Conservation (phyloP, 805 yeast species). For the Candida parachauliodes region DNA sequence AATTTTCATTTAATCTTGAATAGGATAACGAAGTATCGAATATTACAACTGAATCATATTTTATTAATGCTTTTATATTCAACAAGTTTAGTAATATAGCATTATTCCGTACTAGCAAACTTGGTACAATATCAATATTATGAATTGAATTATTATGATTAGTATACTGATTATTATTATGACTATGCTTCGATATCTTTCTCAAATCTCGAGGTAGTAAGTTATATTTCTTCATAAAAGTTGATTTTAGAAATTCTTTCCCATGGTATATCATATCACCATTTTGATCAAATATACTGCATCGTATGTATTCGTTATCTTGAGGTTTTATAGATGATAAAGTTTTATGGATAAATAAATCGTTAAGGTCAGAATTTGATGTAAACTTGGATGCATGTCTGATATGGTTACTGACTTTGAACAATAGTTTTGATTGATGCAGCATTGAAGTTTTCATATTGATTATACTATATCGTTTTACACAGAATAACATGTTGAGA, state of each 20-base stretch:
- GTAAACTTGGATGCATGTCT: neutral
- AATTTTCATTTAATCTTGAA: slow-evolving; percentile 44
- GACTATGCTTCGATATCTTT: slow-evolving; percentile 36
- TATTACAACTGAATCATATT: slow-evolving; percentile 49
- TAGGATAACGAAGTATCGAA: slow-evolving; percentile 31
- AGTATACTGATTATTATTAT: neutral
- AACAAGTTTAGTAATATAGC: slow-evolving; percentile 47
- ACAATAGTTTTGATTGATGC: too few species aligned
- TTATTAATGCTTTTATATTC: slow-evolving; percentile 50
- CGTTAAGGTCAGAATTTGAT: slow-evolving; percentile 6
- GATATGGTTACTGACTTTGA: too few species aligned
- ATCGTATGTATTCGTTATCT: slow-evolving; percentile 36
- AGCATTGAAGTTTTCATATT: too few species aligned
- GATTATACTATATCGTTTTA: too few species aligned
- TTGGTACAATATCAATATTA: slow-evolving; percentile 52
- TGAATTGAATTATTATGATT: slow-evolving; percentile 16
- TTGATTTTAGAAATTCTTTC: slow-evolving; percentile 40
- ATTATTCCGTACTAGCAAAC: slow-evolving; percentile 45
- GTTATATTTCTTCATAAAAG: slow-evolving; percentile 43
- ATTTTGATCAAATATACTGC: slow-evolving; percentile 45
- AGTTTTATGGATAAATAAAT: slow-evolving; percentile 8
- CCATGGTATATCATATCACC: slow-evolving; percentile 46
- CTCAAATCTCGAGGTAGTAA: slow-evolving; percentile 58
- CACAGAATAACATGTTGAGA: too few species aligned
- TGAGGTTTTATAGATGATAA: slow-evolving; percentile 8